Conservation (phyloP, 306 rosid species). For the Begonia peltatifolia region DNA sequence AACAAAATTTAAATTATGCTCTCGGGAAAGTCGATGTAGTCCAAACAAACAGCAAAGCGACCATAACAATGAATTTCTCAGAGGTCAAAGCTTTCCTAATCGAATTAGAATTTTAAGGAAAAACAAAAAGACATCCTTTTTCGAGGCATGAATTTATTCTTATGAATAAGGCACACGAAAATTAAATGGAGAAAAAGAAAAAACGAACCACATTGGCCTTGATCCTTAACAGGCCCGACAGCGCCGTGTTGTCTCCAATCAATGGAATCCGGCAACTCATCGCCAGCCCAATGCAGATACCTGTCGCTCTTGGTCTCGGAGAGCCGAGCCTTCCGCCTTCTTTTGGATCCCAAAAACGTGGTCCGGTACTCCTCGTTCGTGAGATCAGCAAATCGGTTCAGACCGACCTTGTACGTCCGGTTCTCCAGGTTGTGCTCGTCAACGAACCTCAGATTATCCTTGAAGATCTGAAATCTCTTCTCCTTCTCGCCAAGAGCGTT, state of each 20-base stretch:
- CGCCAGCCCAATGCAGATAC: background rate
- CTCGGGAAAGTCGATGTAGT: no score
- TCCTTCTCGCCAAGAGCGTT: conserved; percentile 1
- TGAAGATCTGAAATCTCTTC: conserved; percentile 1
- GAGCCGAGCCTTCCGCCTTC: background rate
- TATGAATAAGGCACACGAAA: background rate
- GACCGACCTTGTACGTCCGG: background rate
- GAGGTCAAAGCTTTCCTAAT: no score
- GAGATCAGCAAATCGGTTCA: conserved; percentile 1
- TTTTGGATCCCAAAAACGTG: background rate
- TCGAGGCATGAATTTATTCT: background rate
- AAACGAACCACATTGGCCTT: conserved; percentile 2
- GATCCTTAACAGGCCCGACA: background rate
- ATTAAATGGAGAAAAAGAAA: background rate
- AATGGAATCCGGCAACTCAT: background rate
- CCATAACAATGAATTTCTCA: no score
- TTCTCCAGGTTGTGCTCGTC: background rate
- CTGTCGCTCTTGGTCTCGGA: background rate
- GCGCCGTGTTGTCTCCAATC: conserved; percentile 1
- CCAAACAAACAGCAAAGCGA: no score
- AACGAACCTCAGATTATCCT: conserved; percentile 1
- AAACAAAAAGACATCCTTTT: background rate
- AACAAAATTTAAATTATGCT: no score
- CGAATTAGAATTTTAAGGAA: background rate
- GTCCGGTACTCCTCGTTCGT: conserved; percentile 3